Evolutionary conservation across 768 basidiomycete species (phyloP), one percentile per base, ranked within the genome.

Genomic region (Lactarius indigo): DNA sequence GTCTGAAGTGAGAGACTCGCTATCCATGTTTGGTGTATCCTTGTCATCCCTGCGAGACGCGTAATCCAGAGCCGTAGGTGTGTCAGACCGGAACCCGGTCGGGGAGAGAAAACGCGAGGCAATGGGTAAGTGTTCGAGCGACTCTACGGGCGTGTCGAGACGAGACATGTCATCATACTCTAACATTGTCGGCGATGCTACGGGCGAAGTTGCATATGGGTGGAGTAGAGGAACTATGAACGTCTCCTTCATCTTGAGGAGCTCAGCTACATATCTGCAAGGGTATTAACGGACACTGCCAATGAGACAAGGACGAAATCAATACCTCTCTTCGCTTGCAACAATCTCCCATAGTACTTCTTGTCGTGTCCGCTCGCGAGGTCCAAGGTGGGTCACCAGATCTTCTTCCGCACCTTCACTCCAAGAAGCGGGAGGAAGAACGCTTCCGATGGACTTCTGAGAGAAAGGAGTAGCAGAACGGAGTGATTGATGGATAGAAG

Each of bases 321-420:
- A 30, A 78, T 85, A 93, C 92, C 95, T 87, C 76, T 98, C 94
- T 79, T 98, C 96, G 71, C 92, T 94, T 35, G 91, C 90, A 58
- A 98, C 94, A 70, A 98, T 98, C 80, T 98, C 96, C 81, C 94
- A 97, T 31, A 98, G 77, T 7, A 98, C 96, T 79, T 98, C 96
- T 77, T 98, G 96, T 61, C 96, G 85, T 44, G 96, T 97, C 65
- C 96, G 86, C 76, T 98, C 96, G 67, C 93, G 87, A 55, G 93
- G 88, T n/a, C 94, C 93, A 41, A 98, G 81, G 74, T 98, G 94
- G 55, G 89, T 88, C 23, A 98, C 92, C 52, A 98, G 85, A 76
- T 98, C 96, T 64, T 92, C 94, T 75, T 96, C 94, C 12, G 95
- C 93, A 69, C 89, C 90, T 75, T 96, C 92, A 73, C 93, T 96